phyloP scores from a whole-genome alignment of 2,329 filamentous ascomycete genomes.

The Emmonsiellopsis sp. region DNA sequence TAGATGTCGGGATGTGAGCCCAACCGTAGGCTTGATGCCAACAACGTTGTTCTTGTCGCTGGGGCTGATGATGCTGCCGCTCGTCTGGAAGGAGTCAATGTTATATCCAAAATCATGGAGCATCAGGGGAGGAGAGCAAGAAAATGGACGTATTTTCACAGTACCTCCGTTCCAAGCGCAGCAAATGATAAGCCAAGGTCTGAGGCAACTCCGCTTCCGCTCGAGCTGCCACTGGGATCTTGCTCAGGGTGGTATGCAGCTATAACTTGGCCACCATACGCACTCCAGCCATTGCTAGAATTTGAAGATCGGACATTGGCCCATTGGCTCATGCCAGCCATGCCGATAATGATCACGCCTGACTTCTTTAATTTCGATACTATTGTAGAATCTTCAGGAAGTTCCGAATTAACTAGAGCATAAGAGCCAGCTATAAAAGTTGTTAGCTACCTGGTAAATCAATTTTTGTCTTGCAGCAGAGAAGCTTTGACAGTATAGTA shows the following conservation, averaged over 20 bases:
- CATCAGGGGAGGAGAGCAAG: background rate
- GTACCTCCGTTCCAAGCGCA: conserved; percentile 50
- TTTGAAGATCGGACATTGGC: conserved; percentile 53
- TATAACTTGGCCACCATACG: conserved; percentile 53
- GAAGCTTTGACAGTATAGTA: conserved; percentile 2
- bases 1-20: conserved; percentile 49
- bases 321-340: conserved; percentile 58
- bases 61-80: background rate
- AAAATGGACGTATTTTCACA: background rate
- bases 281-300: conserved; percentile 52
- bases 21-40: conserved; percentile 60
- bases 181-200: conserved; percentile 53
- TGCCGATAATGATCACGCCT: conserved; percentile 57
- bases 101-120: background rate
- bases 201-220: conserved; percentile 52
- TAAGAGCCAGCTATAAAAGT: conserved; percentile 47
- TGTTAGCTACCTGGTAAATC: background rate
- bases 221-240: conserved; percentile 54
- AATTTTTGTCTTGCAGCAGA: too few relatives aligned
- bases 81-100: background rate
- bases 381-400: conserved; percentile 50
- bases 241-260: conserved; percentile 54
- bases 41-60: conserved; percentile 49
- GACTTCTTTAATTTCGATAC: conserved; percentile 51
- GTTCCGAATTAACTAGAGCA: conserved; percentile 50